phyloP scores from a whole-genome alignment of 1,284 basidiomycete species.

The Ganoderma sp. region DNA sequence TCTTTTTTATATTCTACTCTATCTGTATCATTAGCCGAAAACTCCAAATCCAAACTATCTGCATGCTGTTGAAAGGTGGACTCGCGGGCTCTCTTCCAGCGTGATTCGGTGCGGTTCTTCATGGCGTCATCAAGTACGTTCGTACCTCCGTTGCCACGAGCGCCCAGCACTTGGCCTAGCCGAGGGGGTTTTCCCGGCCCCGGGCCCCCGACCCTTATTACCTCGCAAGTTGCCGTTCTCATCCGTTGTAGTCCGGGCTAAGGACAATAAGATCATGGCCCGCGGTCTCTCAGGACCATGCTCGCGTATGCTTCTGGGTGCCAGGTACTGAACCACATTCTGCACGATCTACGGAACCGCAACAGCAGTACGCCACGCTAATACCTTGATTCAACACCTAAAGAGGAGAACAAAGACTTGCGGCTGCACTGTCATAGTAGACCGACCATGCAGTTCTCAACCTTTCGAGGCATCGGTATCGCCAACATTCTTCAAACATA shows the following conservation, averaged over 20 bases:
- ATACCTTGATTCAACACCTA: background rate
- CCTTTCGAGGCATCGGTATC: background rate
- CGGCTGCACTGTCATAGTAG: background rate
- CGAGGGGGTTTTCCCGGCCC: background rate
- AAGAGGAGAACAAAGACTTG: slow-evolving; percentile 3
- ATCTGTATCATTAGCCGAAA: slow-evolving; percentile 6
- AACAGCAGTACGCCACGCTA: background rate
- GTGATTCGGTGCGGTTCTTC: background rate
- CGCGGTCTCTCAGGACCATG: background rate
- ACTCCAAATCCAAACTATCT: background rate
- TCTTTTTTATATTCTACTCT: too few species aligned
- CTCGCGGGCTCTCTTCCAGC: background rate
- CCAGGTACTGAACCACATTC: background rate
- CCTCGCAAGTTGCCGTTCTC: background rate
- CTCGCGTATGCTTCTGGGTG: background rate
- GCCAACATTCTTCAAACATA: background rate
- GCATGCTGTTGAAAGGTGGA: background rate
- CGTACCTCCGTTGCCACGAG: background rate
- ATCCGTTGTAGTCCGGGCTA: background rate
- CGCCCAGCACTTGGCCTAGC: background rate
- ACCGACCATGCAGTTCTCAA: background rate
- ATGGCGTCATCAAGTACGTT: background rate
- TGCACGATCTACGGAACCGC: background rate
- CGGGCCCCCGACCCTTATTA: background rate
- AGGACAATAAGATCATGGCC: background rate